Evolutionary conservation across 169 alveolate genomes (phyloP).

Genomic region (Cryptosporidium muris): DNA sequence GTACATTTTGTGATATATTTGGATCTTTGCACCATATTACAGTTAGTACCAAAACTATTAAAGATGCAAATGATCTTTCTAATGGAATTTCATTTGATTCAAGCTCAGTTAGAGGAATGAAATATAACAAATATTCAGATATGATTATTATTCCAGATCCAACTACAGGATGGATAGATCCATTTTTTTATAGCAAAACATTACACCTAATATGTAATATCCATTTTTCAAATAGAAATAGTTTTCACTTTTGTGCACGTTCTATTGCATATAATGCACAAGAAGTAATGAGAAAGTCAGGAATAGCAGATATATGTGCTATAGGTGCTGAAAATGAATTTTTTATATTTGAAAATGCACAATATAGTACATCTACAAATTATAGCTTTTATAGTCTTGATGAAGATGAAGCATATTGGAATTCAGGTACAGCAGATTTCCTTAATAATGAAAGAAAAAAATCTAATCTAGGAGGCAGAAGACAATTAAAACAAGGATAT

Average conservation of each 20-base stretch:
- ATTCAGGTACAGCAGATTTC: conserved; percentile 52
- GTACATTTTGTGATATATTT: conserved; percentile 53
- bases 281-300: conserved; percentile 10
- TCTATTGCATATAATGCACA: conserved; percentile 63
- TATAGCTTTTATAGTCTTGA: conserved; percentile 70
- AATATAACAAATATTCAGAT: conserved; percentile 43
- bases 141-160: conserved; percentile 62
- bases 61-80: conserved; percentile 25
- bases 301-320: conserved; percentile 54
- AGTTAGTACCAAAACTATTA: conserved; percentile 29
- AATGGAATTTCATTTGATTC: conserved; percentile 66
- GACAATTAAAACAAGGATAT: conserved; percentile 76
- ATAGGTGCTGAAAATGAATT: conserved; percentile 84
- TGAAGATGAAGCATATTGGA: conserved; percentile 74
- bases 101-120: conserved; percentile 70
- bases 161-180: conserved; percentile 48
- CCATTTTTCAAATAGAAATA: conserved; percentile 25
- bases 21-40: conserved; percentile 65
- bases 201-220: conserved; percentile 37
- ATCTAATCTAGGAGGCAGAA: conserved; percentile 71
- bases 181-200: conserved; percentile 44
- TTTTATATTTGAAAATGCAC: conserved; percentile 79
- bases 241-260: conserved; percentile 36
- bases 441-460: conserved; percentile 4
- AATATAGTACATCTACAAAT: conserved; percentile 73